Evolutionary conservation across 2,329 filamentous ascomycete species (phyloP).

Genomic region (Corinectria fuckeliana): DNA sequence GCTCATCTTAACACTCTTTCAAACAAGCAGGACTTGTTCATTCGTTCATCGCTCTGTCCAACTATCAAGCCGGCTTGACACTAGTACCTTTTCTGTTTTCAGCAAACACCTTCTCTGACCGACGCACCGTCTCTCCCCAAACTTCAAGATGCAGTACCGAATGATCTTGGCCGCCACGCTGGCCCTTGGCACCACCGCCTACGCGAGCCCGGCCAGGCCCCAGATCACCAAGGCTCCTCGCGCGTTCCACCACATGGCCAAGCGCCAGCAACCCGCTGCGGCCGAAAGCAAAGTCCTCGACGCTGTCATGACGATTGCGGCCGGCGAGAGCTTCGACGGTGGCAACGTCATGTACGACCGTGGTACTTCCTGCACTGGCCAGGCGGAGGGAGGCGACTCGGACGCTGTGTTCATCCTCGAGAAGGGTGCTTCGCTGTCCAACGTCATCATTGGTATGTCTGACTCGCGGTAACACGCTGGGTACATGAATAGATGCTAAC

Average conservation of each 20-base stretch:
- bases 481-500: not conserved
- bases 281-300: slow-evolving; percentile 33
- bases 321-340: slow-evolving; percentile 40
- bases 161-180: slow-evolving; percentile 34
- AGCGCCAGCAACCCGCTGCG: slow-evolving; percentile 27
- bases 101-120: not conserved
- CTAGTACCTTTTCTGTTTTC: slow-evolving; percentile 7
- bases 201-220: slow-evolving; percentile 29
- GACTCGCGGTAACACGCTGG: too few species aligned
- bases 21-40: slow-evolving; percentile 38
- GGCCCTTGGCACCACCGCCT: slow-evolving; percentile 31
- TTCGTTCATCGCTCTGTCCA: slow-evolving; percentile 24
- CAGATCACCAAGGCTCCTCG: slow-evolving; percentile 30
- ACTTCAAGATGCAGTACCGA: slow-evolving; percentile 37
- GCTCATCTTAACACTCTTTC: slow-evolving; percentile 26
- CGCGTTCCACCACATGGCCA: slow-evolving; percentile 14
- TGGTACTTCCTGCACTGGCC: slow-evolving; percentile 36
- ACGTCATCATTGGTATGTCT: slow-evolving; percentile 52
- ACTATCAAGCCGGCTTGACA: slow-evolving; percentile 35
- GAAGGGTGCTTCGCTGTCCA: slow-evolving; percentile 51
- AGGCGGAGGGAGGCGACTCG: slow-evolving; percentile 36
- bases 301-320: slow-evolving; percentile 35
- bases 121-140: not conserved
- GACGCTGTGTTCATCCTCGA: slow-evolving; percentile 53
- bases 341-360: slow-evolving; percentile 38